Conservation (phyloP, 352 stramenopile species). For the Phytophthora europaea region DNA sequence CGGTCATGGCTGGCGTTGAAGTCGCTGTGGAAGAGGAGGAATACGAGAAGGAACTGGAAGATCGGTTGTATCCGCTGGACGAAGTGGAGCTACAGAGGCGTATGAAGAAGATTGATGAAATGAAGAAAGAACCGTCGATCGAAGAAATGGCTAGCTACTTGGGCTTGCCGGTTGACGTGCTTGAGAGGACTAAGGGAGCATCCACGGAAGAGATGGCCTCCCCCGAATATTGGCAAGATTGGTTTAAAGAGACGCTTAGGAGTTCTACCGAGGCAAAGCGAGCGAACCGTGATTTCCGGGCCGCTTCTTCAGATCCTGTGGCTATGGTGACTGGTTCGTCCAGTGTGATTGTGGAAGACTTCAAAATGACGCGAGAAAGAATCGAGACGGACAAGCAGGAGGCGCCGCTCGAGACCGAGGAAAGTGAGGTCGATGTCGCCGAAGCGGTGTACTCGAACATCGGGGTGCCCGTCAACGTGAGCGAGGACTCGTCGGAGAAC, state of each 20-base stretch:
- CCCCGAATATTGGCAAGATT: constrained; percentile 3
- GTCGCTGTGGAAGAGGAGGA: not conserved
- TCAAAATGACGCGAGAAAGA: not conserved
- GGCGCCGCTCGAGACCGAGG: not conserved
- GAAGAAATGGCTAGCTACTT: not conserved
- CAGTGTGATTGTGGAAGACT: not conserved
- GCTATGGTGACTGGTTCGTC: not conserved
- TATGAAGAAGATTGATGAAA: not conserved
- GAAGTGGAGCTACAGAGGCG: not conserved
- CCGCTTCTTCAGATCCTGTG: not conserved
- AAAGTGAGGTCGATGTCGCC: too few species aligned
- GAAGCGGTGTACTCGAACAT: not conserved
- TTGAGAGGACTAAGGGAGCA: not conserved
- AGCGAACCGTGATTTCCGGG: constrained; percentile 3
- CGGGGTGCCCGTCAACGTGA: not conserved
- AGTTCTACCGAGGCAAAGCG: not conserved
- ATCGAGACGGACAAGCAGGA: not conserved
- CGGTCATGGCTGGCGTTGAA: not conserved
- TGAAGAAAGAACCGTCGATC: not conserved
- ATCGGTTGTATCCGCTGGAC: constrained; percentile 1
- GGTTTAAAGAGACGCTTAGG: not conserved
- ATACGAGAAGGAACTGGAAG: constrained; percentile 9
- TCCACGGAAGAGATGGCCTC: not conserved
- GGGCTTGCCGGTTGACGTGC: not conserved
- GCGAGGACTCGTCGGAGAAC: not conserved